Evolutionary conservation across 495 filamentous ascomycete species (phyloP).

Genomic region (Oleoguttula mirabilis): DNA sequence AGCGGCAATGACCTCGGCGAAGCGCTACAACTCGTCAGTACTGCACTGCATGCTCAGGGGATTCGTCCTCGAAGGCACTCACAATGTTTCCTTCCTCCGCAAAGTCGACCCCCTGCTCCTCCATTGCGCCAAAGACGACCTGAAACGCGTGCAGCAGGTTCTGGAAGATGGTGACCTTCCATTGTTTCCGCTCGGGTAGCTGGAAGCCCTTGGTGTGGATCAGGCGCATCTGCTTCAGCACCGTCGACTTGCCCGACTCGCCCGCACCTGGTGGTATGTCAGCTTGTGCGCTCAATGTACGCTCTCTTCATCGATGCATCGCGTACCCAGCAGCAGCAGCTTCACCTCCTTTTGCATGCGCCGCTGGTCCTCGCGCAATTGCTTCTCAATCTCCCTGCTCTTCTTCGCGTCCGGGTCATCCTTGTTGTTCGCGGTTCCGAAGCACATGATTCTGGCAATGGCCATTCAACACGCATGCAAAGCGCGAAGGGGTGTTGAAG

Average conservation of each 20-base stretch:
- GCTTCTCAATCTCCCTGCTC: slow-evolving; percentile 37
- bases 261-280: slow-evolving; percentile 58
- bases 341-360: slow-evolving; percentile 35
- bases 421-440: slow-evolving; percentile 20
- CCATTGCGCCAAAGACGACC: slow-evolving; percentile 87
- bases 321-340: slow-evolving; percentile 34
- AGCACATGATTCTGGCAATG: slow-evolving; percentile 22
- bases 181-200: slow-evolving; percentile 81
- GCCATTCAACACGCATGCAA: slow-evolving; percentile 8
- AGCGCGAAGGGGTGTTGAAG: neutral
- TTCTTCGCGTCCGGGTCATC: slow-evolving; percentile 31
- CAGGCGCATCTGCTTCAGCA: slow-evolving; percentile 98
- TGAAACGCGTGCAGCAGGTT: slow-evolving; percentile 30
- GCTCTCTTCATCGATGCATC: neutral
- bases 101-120: slow-evolving; percentile 71
- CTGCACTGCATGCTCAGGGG: too few species aligned
- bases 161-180: slow-evolving; percentile 80
- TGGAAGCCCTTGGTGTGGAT: slow-evolving; percentile 92
- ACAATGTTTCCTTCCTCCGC: slow-evolving; percentile 67
- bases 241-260: slow-evolving; percentile 95
- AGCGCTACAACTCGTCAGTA: slow-evolving; percentile 20
- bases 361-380: slow-evolving; percentile 33
- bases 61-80: too few species aligned
- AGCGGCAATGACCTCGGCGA: slow-evolving; percentile 31
- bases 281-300: neutral